Evolutionary conservation across 495 filamentous ascomycete species (phyloP), one percentile per base, ranked within the genome.

Genomic region (Podospora bellae-mahoneyi): DNA sequence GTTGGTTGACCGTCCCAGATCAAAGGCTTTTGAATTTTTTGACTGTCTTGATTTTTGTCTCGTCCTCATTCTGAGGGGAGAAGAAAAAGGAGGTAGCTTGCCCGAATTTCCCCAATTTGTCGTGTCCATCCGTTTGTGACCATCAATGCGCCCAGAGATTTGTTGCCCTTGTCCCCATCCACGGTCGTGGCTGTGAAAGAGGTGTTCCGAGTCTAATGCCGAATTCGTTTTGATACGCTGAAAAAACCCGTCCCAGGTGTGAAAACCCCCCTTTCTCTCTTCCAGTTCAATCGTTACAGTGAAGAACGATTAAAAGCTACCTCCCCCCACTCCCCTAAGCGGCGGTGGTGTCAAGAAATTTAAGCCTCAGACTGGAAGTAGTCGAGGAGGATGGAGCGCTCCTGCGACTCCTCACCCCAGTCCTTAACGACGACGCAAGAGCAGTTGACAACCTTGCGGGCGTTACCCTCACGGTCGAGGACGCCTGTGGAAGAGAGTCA

Each of bases 361-460:
- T 87, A 86, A 75, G 85, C 84, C 80, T 85, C 84, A 77, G 92
- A 97, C 85, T 95, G 90, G 92, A 98, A 97, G 91, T 98, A 98
- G 88, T 97, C 95, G 77, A 98, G 92, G 81, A 98, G 91, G 82
- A 98, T 91, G 75, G 91, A 90, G 75, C 95, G 92, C 88, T 98
- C 95, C 83, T 96, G 93, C 74, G 91, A 94, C 86, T 97, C 95
- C 87, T 97, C 94, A 87, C 95, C 95, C 95, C 95, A 99, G 80
- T 99, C 93, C 85, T 92, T 91, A 71, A 99, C 95, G 64, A 98
- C 95, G 75, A 97, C 95, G 86, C 95, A 97, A 76, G 94, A 97
- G 91, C 95, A 99, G 89, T 99, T 99, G 82, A 99, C 95, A 72
- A 99, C 96, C 88, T 99, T 99, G 82, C 95, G 91, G 69, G 95